These are phyloP conservation scores for Orbilia quercus DNA, from an alignment of 2,329 filamentous ascomycete genomes.

Conservation along the genomic window DNA sequence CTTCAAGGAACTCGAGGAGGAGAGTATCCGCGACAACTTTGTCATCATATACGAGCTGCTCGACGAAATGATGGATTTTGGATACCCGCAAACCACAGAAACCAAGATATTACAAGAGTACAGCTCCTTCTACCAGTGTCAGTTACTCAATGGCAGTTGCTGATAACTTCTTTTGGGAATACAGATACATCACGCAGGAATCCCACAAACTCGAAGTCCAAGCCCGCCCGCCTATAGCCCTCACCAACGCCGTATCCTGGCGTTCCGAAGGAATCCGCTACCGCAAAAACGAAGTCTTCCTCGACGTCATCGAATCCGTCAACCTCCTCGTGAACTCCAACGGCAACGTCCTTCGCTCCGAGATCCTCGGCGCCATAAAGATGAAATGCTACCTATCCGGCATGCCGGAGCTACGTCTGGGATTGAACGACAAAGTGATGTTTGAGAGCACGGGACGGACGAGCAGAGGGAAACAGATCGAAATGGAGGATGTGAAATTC, in stretches of 20 bases:
- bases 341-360: constrained; percentile 92
- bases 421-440: constrained; percentile 99
- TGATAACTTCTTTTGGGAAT: constrained; percentile 10
- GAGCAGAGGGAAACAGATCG: constrained; percentile 93
- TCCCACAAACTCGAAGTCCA: constrained; percentile 98
- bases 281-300: constrained; percentile 98
- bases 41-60: constrained; percentile 98
- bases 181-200: constrained; percentile 93
- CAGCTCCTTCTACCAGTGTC: neutral
- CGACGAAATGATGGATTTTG: constrained; percentile 99
- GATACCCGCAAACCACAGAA: constrained; percentile 97
- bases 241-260: constrained; percentile 98
- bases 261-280: constrained; percentile 97
- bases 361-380: constrained; percentile 96
- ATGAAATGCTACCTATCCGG: constrained; percentile 99
- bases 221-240: constrained; percentile 93
- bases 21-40: constrained; percentile 99
- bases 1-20: constrained; percentile 98
- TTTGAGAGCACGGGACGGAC: constrained; percentile 96
- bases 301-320: constrained; percentile 95
- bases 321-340: constrained; percentile 94
- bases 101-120: constrained; percentile 94
- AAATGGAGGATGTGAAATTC: constrained; percentile 99
- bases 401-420: constrained; percentile 94
- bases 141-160: constrained; percentile 11